Evolutionary conservation across 257 asterid genomes (phyloP), one percentile per base, ranked within the genome.

Genomic region (Dorcoceras hygrometricum): DNA sequence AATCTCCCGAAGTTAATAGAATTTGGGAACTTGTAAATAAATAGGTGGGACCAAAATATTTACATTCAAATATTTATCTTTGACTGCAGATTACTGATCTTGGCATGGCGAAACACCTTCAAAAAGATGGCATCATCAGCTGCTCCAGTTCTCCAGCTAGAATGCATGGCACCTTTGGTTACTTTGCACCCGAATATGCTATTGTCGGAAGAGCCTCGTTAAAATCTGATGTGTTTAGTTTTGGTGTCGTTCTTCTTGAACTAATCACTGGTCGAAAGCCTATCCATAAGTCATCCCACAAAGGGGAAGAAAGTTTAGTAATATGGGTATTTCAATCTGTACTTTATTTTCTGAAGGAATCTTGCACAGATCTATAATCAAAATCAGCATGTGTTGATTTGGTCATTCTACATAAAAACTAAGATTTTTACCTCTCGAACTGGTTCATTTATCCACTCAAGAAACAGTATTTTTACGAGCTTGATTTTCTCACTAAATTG

Each of bases 161-260:
- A 74, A 88, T 94, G 96, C 96, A 94, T 78, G 99, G 99, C 56
- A 90, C 97, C 12, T 94, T 94, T 71, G 96, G 99, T 67, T 90
- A 94, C 83, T 90, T 94, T 76, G 99, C 99, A 7, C 99, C 99
- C 12, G 97, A 94, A 72, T 90, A 85, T 50, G 93, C 96, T 11
- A 90, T 86, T 29, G 76, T 88, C 39, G 99, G 97, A 50, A 73
- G 84, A 76, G 95, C 97, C 71, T 90, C 99, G 68, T 78, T 83
- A 4, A 90, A 88, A 65, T 90, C 99, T 0, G 99, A 94, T n/a
- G 99, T 94, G 66, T 94, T 94, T 81, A 90, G 99, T 75, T 94
- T 94, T 19, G 99, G 99, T 5, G 97, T 94, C 39, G 99, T 94
- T 72, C 96, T 94, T 73, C 97, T 94, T 73, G 99, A 94, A 68